phyloP scores from a whole-genome alignment of 495 filamentous ascomycete genomes.

The Aspergillus sclerotiicarbonarius region DNA sequence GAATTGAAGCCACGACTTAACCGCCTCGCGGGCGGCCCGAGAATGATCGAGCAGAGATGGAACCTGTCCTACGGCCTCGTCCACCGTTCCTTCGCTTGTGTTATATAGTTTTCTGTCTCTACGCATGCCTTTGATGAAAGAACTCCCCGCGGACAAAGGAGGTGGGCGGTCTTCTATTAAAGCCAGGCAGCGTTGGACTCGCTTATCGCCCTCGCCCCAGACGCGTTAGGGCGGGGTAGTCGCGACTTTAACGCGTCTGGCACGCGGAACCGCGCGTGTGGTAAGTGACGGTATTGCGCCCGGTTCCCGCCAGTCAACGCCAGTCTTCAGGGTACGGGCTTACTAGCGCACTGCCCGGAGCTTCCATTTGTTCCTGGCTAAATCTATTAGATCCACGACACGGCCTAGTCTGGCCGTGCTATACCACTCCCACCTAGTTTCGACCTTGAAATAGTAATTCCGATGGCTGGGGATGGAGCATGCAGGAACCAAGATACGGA shows the following conservation, averaged over 20 bases:
- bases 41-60: background rate
- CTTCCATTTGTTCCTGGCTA: slow-evolving; percentile 2
- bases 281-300: slow-evolving; percentile 17
- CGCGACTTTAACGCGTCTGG: slow-evolving; percentile 20
- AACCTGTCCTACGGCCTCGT: background rate
- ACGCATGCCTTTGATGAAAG: background rate
- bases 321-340: background rate
- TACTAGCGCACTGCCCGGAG: background rate
- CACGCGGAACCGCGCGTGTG: slow-evolving; percentile 25
- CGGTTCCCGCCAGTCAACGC: slow-evolving; percentile 4
- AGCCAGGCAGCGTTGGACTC: background rate
- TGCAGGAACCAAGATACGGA: background rate
- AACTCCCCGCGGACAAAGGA: background rate
- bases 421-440: background rate
- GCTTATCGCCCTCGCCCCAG: slow-evolving; percentile 11
- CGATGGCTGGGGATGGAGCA: slow-evolving; percentile 6
- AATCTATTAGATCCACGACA: slow-evolving; percentile 2
- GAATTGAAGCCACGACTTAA: slow-evolving; percentile 12
- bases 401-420: background rate
- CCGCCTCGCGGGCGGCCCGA: slow-evolving; percentile 9
- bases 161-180: background rate
- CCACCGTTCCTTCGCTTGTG: background rate
- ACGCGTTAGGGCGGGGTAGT: slow-evolving; percentile 22
- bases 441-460: background rate
- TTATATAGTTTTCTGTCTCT: background rate